Base-by-base conservation (phyloP, 192 early-diverging fungal genomes). In the Coemansia sp. region DNA sequence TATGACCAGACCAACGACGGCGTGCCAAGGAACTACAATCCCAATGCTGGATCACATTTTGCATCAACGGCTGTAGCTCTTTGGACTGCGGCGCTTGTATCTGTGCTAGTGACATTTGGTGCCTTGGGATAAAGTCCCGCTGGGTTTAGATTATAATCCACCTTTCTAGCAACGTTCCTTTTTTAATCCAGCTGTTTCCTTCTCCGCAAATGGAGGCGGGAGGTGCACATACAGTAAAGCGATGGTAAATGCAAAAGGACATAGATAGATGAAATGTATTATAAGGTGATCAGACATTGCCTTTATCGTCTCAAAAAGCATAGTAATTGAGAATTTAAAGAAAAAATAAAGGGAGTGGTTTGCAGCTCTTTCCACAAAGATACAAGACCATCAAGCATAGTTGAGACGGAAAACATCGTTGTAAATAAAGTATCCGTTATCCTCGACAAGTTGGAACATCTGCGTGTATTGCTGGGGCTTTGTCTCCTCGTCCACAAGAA, bases 381-480 rank as follows among this genome's bases (percentile, higher is more conserved):
- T n/a, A n/a, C 39, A 40, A 40, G 16, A 40, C 16, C 9, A 51
- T 64, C 61, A 82, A 37, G 82, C 88, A 34, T 92, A 93, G 75
- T 88, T 87, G 34, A 94, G 84, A 57, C 91, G 90, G 86, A 94
- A 94, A 31, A 94, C 79, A 64, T 92, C 91, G 81, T 98, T 95
- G 81, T 79, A 92, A 53, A 98, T 82, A 74, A 88, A 96, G 85
- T 84, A 95, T 13, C 74, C 68, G 61, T 63, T 63, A 7, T 96
- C 90, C 18, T 89, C 85, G 58, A 92, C 86, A 72, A 98, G 84
- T 64, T 90, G 85, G 87, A 98, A 98, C 18, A 87, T 89, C 81
- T 98, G 94, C 31, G 87, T 77, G 80, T 93, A 98, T 59, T 87
- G 73, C 79, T 90, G 88, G 34, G 94, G 87, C 72, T 91, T 90